These are phyloP conservation scores for Sclerotinia nivalis DNA, from an alignment of 2,329 filamentous ascomycete genomes.

Conservation along the genomic window DNA sequence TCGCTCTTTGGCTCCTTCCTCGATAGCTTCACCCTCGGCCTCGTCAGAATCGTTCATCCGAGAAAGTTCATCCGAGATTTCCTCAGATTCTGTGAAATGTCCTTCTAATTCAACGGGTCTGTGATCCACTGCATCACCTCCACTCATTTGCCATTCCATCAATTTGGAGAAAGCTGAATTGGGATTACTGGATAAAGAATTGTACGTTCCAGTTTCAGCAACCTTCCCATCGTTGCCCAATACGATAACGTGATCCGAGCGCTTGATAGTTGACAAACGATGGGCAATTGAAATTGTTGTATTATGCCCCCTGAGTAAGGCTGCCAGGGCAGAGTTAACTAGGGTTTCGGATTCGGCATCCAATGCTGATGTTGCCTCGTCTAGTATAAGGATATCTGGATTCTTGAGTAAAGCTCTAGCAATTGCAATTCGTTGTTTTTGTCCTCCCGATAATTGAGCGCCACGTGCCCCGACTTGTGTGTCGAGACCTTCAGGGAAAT, in stretches of 20 bases:
- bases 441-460: slow-evolving; percentile 90
- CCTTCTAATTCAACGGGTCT: slow-evolving; percentile 33
- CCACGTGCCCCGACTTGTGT: slow-evolving; percentile 91
- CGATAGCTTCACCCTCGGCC: slow-evolving; percentile 27
- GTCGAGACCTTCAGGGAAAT: slow-evolving; percentile 94
- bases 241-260: slow-evolving; percentile 92
- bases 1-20: slow-evolving; percentile 26
- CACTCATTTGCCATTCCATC: slow-evolving; percentile 99
- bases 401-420: slow-evolving; percentile 92
- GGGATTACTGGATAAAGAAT: slow-evolving; percentile 68
- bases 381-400: slow-evolving; percentile 93
- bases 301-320: slow-evolving; percentile 80
- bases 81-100: slow-evolving; percentile 33
- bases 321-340: slow-evolving; percentile 85
- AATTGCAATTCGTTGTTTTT: slow-evolving; percentile 98
- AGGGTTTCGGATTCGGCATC: slow-evolving; percentile 97
- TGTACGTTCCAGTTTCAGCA: slow-evolving; percentile 85
- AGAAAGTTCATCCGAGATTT: slow-evolving; percentile 24
- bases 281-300: slow-evolving; percentile 98
- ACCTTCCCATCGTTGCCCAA: slow-evolving; percentile 84
- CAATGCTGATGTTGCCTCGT: slow-evolving; percentile 93
- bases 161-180: slow-evolving; percentile 88
- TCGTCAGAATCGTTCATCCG: slow-evolving; percentile 29
- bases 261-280: slow-evolving; percentile 92
- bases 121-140: slow-evolving; percentile 63